Base-by-base conservation (phyloP, 148 eudicot species). In the Dysphania ambrosioides region DNA sequence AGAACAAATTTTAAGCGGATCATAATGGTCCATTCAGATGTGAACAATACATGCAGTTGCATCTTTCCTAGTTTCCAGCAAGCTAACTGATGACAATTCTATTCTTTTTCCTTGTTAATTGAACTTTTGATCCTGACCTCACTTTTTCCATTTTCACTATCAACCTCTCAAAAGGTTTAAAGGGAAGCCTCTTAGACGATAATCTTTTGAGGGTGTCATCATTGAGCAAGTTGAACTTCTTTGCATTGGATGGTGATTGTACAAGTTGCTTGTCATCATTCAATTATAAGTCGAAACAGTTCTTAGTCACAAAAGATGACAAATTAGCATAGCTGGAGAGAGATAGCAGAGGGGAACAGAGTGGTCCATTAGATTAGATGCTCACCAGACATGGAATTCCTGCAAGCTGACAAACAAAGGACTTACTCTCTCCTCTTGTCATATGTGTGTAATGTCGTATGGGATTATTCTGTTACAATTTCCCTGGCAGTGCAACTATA, bases 351-450 rank as follows among this genome's bases (percentile, higher is more conserved):
- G 38, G 56, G 72, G 27, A 75, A 55, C 71, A 56, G 36, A 36
- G 36, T 75, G 78, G 78, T 55, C 72, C 78, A 67, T 75, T 55
- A 41, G 36, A 41, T 32, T 47, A n/a, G n/a, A n/a, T n/a, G 29
- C 18, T 26, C 21, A 27, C 3, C 56, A 58, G 66, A 73, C 31
- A 66, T 18, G 2, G 12, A 3, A 18, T 68, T 76, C 3, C 21
- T 40, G 35, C 69, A 26, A 36, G 51, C 63, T 51, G 41, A 64
- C 41, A 18, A 16, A 34, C 36, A 19, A 8, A 26, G 35, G 19
- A 61, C 29, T 6, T 24, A 58, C 30, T 66, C 29, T 10, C 40
- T 66, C 13, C 70, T 40, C 8, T 10, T 66, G n/a, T 38, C 31
- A 38, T 47, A 13, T 16, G 53, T 47, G 21, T 47, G 53, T 16